Evolutionary conservation across 352 stramenopile genomes (phyloP), one percentile per base, ranked within the genome.

Genomic region (Phytophthora litchii): DNA sequence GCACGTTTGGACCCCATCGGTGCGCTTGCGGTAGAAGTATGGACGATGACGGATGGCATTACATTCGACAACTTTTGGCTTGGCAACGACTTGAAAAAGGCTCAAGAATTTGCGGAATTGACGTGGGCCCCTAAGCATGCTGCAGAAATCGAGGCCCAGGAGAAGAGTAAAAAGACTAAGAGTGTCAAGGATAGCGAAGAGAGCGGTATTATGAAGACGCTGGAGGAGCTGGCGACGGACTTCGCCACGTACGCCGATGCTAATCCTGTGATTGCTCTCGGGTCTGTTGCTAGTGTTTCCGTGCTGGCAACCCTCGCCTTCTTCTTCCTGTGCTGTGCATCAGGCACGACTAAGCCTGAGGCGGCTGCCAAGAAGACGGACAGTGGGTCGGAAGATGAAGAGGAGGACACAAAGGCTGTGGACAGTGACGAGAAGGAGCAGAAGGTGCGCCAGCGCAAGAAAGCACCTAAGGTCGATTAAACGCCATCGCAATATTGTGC

Each of bases 61-160:
- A 78, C 75, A 29, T 97, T 98, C 57, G 91, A 98, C 62, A 98
- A 98, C 70, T 93, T 98, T 49, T 91, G 91, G 76, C 72, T 98
- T 17, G 89, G 81, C 11, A 83, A 97, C 60, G 86, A 97, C 42
- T 47, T 85, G 27, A 72, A 74, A 38, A 89, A 93, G 62, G 88
- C 88, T 0, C 74, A 88, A 53, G 74, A 80, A 51, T 96, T 96
- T 64, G 86, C 84, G 1, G 71, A 89, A 14, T 54, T 80, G 3
- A 95, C 84, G 47, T 96, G 87, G 68, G 64, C 58, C 3, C 72
- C 76, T 1, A 97, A 97, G 72, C 80, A 92, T 48, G 64, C 79
- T 40, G 58, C 70, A 3, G 88, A 96, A 49, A 34, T 72, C 19
- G 65, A 78, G n/a, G 73, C 80, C 23, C 67, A 85, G 25, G 66